phyloP scores from a whole-genome alignment of 495 filamentous ascomycete species.

The Jackrogersella multiformis region DNA sequence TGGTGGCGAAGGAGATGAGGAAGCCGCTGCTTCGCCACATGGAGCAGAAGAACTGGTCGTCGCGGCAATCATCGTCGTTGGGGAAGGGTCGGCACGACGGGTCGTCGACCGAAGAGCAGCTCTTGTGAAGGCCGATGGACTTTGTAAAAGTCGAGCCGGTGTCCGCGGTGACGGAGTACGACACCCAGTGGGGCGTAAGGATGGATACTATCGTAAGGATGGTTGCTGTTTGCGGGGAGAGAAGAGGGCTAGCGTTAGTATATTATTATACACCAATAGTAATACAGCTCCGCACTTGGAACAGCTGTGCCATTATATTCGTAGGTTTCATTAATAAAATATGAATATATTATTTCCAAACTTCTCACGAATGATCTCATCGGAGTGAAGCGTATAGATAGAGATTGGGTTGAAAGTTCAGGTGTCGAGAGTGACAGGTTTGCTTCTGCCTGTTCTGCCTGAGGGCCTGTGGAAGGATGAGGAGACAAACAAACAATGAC shows the following conservation, averaged over 20 bases:
- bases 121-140: constrained; percentile 80
- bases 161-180: constrained; percentile 68
- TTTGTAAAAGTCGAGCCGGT: constrained; percentile 65
- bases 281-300: constrained; percentile 6
- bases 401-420: not conserved
- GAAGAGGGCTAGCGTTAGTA: constrained; percentile 27
- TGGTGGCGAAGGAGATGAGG: constrained; percentile 80
- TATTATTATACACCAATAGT: constrained; percentile 12
- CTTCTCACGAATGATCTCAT: not conserved
- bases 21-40: constrained; percentile 92
- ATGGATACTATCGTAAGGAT: constrained; percentile 79
- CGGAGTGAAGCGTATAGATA: not conserved
- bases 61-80: constrained; percentile 73
- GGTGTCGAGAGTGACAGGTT: constrained; percentile 24
- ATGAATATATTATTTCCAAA: not conserved
- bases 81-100: constrained; percentile 60
- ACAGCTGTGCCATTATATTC: not conserved
- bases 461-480: constrained; percentile 12
- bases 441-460: constrained; percentile 35
- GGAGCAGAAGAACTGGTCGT: constrained; percentile 82
- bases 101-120: constrained; percentile 67
- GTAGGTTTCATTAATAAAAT: too few species aligned
- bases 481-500: constrained; percentile 45
- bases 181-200: constrained; percentile 80
- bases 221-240: constrained; percentile 68